Evolutionary conservation across 805 yeast species (phyloP).

Genomic region (Wickerhamiella vanderwaltii): DNA sequence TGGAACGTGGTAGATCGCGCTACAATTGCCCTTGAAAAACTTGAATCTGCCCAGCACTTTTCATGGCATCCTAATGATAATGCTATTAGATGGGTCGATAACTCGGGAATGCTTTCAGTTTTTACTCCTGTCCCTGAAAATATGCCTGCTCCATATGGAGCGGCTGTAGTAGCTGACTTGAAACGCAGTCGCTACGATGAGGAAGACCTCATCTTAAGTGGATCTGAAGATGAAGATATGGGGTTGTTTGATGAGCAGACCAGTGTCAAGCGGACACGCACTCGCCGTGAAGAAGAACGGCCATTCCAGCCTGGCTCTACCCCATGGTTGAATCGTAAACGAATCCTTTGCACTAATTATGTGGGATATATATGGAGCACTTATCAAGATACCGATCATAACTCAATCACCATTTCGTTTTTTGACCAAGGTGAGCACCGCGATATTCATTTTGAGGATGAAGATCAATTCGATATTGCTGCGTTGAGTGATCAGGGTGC

Average conservation of each 20-base stretch:
- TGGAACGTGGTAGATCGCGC: constrained; percentile 38
- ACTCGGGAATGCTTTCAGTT: constrained; percentile 26
- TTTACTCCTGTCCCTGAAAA: constrained; percentile 18
- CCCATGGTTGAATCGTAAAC: constrained; percentile 58
- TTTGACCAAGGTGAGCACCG: constrained; percentile 64
- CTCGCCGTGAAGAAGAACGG: constrained; percentile 15
- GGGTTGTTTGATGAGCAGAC: constrained; percentile 11
- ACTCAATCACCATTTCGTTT: constrained; percentile 75
- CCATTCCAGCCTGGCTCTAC: constrained; percentile 81
- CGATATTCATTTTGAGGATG: constrained; percentile 79
- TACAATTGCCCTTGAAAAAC: constrained; percentile 29
- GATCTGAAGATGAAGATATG: constrained; percentile 32
- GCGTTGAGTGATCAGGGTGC: constrained; percentile 57
- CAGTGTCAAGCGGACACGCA: constrained; percentile 4
- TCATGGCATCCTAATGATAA: constrained; percentile 32
- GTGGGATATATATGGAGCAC: constrained; percentile 77
- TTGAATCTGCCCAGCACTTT: constrained; percentile 17
- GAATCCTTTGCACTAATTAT: constrained; percentile 70
- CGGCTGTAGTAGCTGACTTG: constrained; percentile 14
- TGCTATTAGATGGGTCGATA: constrained; percentile 24
- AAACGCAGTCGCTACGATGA: constrained; percentile 42
- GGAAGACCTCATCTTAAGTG: constrained; percentile 30
- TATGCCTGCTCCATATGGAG: constrained; percentile 23
- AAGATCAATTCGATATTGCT: constrained; percentile 59
- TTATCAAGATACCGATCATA: constrained; percentile 41